These are phyloP conservation scores for Cryptococcus sp. DNA, from an alignment of 1,284 basidiomycete genomes.

Conservation along the genomic window DNA sequence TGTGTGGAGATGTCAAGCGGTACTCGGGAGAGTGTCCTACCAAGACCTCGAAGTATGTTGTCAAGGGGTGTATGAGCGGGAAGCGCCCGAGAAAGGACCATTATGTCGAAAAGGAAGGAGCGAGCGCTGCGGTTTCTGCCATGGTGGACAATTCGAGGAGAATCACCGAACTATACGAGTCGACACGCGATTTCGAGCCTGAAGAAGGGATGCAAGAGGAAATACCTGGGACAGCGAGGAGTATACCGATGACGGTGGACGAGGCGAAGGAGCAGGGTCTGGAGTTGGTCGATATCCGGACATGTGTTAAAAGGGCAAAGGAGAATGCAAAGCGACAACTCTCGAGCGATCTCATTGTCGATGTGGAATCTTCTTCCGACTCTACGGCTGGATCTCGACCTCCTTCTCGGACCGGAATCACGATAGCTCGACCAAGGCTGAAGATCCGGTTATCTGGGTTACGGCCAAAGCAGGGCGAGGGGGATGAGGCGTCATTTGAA, in stretches of 20 bases:
- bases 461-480: background rate
- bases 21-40: constrained; percentile 3
- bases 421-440: background rate
- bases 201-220: background rate
- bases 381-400: background rate
- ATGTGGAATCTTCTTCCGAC: background rate
- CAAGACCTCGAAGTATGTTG: constrained; percentile 5
- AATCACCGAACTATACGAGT: background rate
- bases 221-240: too few relatives aligned
- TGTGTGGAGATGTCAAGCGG: constrained; percentile 1
- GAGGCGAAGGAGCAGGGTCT: constrained; percentile 2
- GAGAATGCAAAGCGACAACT: constrained; percentile 2
- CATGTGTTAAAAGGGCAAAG: background rate
- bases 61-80: constrained; percentile 11
- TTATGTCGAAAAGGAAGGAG: constrained; percentile 17
- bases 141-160: constrained; percentile 19
- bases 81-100: constrained; percentile 16
- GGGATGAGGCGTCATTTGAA: background rate
- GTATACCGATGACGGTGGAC: background rate
- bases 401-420: background rate
- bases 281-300: background rate
- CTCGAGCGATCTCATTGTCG: background rate
- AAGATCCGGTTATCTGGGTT: background rate
- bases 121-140: constrained; percentile 19
- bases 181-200: background rate